These are phyloP conservation scores for Noccaea bulbosa DNA, from an alignment of 345 rosid species.

Conservation along the genomic window DNA sequence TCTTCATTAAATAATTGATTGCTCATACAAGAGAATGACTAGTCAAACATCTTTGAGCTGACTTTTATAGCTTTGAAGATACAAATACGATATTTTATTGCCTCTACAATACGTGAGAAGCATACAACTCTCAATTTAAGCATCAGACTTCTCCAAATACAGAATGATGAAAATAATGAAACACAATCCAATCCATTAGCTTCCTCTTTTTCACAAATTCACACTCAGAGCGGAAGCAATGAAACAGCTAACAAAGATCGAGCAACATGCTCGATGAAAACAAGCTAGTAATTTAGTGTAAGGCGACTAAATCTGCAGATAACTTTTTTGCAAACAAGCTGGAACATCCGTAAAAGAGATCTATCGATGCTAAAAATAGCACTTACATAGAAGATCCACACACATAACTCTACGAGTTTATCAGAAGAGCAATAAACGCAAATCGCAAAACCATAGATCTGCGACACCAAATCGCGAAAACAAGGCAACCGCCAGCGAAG, in stretches of 20 bases:
- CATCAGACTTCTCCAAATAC: constrained; percentile 3
- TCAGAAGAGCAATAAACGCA: constrained; percentile 38
- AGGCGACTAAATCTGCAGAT: not conserved
- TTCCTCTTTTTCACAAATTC: not conserved
- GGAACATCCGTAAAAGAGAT: constrained; percentile 13
- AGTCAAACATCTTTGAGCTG: constrained; percentile 29
- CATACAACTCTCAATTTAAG: constrained; percentile 15
- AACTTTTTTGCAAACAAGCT: not conserved
- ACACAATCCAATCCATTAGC: not conserved
- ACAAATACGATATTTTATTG: not conserved
- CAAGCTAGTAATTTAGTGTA: not conserved
- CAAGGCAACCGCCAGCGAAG: constrained; percentile 21
- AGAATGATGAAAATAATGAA: not conserved
- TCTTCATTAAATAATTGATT: constrained; percentile 4
- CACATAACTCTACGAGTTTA: constrained; percentile 50
- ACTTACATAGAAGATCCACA: constrained; percentile 61
- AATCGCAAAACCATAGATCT: constrained; percentile 42
- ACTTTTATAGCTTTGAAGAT: not conserved
- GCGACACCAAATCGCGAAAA: constrained; percentile 37
- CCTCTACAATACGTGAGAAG: constrained; percentile 27
- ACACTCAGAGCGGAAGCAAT: constrained; percentile 3
- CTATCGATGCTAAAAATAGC: constrained; percentile 36
- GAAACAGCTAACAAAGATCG: not conserved
- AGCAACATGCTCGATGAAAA: constrained; percentile 9
- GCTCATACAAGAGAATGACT: not conserved